Percentiles rank a stretch among this genome's conserved stretches.
Evolutionary conservation across 768 basidiomycete species (phyloP).

Genomic region (Tulasnella sp.): DNA sequence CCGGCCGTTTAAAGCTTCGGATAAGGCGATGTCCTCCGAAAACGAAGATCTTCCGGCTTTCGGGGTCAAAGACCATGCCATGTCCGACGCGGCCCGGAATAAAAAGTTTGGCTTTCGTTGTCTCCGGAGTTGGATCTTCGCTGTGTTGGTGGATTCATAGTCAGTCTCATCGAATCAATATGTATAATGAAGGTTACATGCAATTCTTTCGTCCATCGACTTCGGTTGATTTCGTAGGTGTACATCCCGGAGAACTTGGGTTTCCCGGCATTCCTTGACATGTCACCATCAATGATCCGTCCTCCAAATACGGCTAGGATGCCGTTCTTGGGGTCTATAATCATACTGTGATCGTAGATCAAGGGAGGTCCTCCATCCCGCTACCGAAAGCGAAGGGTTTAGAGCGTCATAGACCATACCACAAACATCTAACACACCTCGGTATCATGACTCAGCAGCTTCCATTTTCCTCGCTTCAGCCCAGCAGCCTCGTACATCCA

Average conservation of each 20-base stretch:
- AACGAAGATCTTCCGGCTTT: slow-evolving; percentile 47
- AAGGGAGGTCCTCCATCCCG: slow-evolving; percentile 56
- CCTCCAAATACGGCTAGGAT: slow-evolving; percentile 70
- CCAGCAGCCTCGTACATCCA: slow-evolving; percentile 64
- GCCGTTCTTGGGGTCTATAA: slow-evolving; percentile 57
- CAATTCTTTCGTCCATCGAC: slow-evolving; percentile 60
- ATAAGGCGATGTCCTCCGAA: slow-evolving; percentile 49
- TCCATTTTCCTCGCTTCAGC: slow-evolving; percentile 55
- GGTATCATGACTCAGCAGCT: slow-evolving; percentile 54
- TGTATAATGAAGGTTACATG: slow-evolving; percentile 27
- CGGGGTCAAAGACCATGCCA: slow-evolving; percentile 68
- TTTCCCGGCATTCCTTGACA: slow-evolving; percentile 39
- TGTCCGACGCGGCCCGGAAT: slow-evolving; percentile 38
- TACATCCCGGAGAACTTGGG: slow-evolving; percentile 61
- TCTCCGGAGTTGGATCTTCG: not conserved
- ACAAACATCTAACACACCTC: slow-evolving; percentile 33
- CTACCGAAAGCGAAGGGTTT: slow-evolving; percentile 26
- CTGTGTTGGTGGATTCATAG: not conserved
- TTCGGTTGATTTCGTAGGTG: slow-evolving; percentile 52
- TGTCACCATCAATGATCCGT: slow-evolving; percentile 42
- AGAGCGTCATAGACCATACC: not conserved
- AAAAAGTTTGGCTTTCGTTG: not conserved
- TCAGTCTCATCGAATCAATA: not conserved
- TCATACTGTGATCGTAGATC: slow-evolving; percentile 75
- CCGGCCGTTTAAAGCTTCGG: slow-evolving; percentile 30